These are phyloP conservation scores for Scorias spongiosa DNA, from an alignment of 2,329 filamentous ascomycete genomes.

Conservation along the genomic window DNA sequence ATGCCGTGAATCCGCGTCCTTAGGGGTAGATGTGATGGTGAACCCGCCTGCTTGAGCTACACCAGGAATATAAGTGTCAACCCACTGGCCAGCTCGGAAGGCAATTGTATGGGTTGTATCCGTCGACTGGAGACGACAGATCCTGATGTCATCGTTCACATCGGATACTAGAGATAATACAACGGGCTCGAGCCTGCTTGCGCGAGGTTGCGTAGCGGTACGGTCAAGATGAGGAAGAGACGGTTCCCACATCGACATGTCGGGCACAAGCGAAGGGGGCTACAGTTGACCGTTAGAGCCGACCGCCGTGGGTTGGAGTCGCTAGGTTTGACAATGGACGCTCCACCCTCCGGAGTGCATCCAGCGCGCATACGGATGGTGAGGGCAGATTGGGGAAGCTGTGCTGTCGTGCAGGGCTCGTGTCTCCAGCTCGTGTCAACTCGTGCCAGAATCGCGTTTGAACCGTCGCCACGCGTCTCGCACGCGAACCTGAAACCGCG, in stretches of 20 bases:
- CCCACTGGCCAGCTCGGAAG: slow-evolving; percentile 77
- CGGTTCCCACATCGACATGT: slow-evolving; percentile 18
- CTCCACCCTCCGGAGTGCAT: too few relatives aligned
- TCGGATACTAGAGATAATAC: slow-evolving; percentile 44
- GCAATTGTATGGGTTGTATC: slow-evolving; percentile 22
- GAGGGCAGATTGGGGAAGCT: too few relatives aligned
- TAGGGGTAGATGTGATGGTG: slow-evolving; percentile 67
- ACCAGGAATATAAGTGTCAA: slow-evolving; percentile 63
- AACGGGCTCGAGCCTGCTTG: slow-evolving; percentile 48
- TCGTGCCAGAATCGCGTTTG: too few relatives aligned
- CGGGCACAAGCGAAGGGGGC: too few relatives aligned
- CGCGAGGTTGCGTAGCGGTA: slow-evolving; percentile 59
- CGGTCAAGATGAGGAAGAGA: slow-evolving; percentile 47
- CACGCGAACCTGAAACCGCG: too few relatives aligned
- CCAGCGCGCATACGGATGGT: too few relatives aligned
- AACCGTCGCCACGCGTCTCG: too few relatives aligned
- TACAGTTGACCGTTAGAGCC: too few relatives aligned
- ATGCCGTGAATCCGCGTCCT: slow-evolving; percentile 16
- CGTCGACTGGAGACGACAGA: slow-evolving; percentile 50
- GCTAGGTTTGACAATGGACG: too few relatives aligned
- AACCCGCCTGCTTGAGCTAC: slow-evolving; percentile 65
- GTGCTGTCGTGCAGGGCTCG: too few relatives aligned
- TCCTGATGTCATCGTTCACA: slow-evolving; percentile 51
- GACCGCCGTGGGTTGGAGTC: too few relatives aligned
- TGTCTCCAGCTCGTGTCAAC: too few relatives aligned